Percentiles rank a stretch among this genome's conserved stretches.
Evolutionary conservation across 768 basidiomycete genomes (phyloP).

Genomic region (Mycena galericulata): DNA sequence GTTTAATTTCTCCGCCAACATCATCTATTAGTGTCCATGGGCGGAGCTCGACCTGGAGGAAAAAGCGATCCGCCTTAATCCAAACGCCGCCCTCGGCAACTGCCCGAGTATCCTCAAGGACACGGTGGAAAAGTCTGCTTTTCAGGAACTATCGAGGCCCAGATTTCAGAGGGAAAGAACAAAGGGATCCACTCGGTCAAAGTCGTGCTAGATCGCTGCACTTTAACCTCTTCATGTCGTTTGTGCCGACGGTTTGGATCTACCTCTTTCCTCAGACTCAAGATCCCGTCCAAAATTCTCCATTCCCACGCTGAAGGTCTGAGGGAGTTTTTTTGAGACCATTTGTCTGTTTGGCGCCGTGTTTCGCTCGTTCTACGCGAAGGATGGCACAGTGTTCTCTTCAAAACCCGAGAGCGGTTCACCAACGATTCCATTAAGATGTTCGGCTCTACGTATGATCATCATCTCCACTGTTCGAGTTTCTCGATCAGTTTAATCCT

Average conservation of each 20-base stretch:
- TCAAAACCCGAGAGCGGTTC: conserved; percentile 62
- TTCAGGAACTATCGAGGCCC: conserved; percentile 49
- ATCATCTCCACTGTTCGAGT: conserved; percentile 58
- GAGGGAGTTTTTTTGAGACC: conserved; percentile 57
- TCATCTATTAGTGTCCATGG: conserved; percentile 67
- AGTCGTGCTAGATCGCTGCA: conserved; percentile 60
- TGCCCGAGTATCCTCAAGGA: conserved; percentile 43
- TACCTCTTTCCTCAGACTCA: conserved; percentile 63
- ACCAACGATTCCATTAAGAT: conserved; percentile 35
- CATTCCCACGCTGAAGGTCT: conserved; percentile 48
- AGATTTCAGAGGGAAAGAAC: background rate
- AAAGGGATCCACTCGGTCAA: conserved; percentile 18
- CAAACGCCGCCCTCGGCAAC: conserved; percentile 57
- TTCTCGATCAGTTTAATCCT: conserved; percentile 69
- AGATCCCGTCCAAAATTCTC: conserved; percentile 49
- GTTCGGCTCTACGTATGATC: conserved; percentile 11
- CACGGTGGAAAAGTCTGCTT: conserved; percentile 71
- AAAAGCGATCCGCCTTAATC: conserved; percentile 45
- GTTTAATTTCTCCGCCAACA: background rate
- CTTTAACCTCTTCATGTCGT: conserved; percentile 66
- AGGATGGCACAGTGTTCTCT: conserved; percentile 68
- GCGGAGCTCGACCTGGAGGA: conserved; percentile 70
- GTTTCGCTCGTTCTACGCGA: conserved; percentile 71
- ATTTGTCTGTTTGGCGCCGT: conserved; percentile 65
- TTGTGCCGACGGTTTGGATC: conserved; percentile 74